Base-by-base conservation (phyloP, 371 early-diverging fungal species). In the Zychaea mexicana region DNA sequence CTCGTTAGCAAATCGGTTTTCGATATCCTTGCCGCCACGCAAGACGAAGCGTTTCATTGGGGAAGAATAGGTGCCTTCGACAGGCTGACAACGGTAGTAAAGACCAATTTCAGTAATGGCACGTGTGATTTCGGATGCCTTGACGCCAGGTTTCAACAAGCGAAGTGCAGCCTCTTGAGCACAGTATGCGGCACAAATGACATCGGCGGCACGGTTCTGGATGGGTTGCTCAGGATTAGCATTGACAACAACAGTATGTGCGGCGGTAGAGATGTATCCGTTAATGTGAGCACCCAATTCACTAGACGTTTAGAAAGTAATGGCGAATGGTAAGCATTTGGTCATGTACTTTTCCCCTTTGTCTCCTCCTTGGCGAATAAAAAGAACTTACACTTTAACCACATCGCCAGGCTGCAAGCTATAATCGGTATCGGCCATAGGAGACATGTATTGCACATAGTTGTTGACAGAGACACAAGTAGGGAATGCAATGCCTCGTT, bases 211-310 rank as follows among this genome's bases (percentile, higher is more conserved):
- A 64, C 71, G 77, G 19, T 93, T 94, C 53, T 81, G 87, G 39
- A 89, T 79, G 27, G 96, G 95, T 47, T 79, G 54, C 10, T 72
- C 64, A 8, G 87, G 74, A 62, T 72, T 77, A 47, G 88, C 67
- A 56, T 87, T 90, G 42, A 96, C 83, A 47, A 95, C 88, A 27
- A 91, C 69, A 1, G 97, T 95, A 76, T 94, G 92, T 4, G 92
- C 98, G 52, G 85, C 87, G 62, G 92, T 88, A 27, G 94, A 92
- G 57, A 93, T 88, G 73, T 90, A 96, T 39, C 98, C 98, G 77
- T 97, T 96, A 65, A 97, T 82, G 69, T 97, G 97, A 33, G 87
- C 94, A 64, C 95, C 98, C 64, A 97, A 77, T 75, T 96, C 97
- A 74, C 85, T 88, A 74, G 28, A 55, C 1, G 15, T 42, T 4